Conservation (phyloP, 2,329 filamentous ascomycete species). For the Colletotrichum spaethianum region DNA sequence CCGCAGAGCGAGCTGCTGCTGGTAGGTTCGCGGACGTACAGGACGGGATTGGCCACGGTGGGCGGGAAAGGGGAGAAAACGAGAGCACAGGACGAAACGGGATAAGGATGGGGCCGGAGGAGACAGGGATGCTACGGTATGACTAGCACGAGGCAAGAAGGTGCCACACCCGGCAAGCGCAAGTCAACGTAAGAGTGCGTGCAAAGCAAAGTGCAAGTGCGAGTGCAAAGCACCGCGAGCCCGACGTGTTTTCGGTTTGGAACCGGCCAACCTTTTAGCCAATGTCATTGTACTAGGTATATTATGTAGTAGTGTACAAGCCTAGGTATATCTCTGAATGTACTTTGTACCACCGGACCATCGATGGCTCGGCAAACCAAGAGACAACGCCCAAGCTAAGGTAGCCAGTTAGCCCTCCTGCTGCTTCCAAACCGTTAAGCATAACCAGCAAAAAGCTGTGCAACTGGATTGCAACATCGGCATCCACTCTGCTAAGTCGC, state of each 20-base stretch:
- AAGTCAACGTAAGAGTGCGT: constrained; percentile 5
- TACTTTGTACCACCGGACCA: not conserved
- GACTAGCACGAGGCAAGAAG: constrained; percentile 40
- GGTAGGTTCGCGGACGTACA: not conserved
- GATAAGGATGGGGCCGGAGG: constrained; percentile 18
- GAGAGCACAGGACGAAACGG: constrained; percentile 29
- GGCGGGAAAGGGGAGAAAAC: not conserved
- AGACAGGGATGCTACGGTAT: constrained; percentile 29
- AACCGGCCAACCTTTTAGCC: constrained; percentile 28
- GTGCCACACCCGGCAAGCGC: constrained; percentile 23
- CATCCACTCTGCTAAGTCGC: too few species aligned
- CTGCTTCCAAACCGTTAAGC: constrained; percentile 1
- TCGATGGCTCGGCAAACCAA: constrained; percentile 9
- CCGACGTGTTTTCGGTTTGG: constrained; percentile 5
- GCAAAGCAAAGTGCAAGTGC: not conserved
- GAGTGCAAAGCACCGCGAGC: not conserved
- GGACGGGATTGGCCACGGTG: constrained; percentile 8
- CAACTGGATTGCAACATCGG: constrained; percentile 1
- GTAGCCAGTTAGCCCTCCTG: not conserved
- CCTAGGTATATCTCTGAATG: too few species aligned
- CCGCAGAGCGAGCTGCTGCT: constrained; percentile 14
- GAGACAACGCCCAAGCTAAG: not conserved
- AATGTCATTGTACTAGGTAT: constrained; percentile 8
- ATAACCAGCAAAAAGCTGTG: not conserved
- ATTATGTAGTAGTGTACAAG: too few species aligned